phyloP scores from a whole-genome alignment of 306 rosid genomes.

The Acmispon strigosus region DNA sequence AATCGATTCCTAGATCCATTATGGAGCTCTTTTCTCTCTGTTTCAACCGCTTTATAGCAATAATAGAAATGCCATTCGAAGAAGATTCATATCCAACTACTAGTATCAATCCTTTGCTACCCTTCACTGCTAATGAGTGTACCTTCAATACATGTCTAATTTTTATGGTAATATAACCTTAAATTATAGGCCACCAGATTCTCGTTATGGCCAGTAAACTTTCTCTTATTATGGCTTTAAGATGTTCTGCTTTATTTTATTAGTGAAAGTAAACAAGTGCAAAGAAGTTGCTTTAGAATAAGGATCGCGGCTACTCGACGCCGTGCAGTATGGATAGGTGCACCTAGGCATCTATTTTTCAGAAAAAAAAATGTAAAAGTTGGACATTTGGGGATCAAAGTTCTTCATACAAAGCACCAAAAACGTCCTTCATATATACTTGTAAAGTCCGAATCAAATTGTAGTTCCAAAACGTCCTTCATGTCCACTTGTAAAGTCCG shows the following conservation, averaged over 20 bases:
- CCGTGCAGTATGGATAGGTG: conserved; percentile 29
- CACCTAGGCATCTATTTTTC: conserved; percentile 24
- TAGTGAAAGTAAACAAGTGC: neutral
- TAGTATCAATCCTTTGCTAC: neutral
- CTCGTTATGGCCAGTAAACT: conserved; percentile 13
- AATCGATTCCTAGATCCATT: conserved; percentile 43
- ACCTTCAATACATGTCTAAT: neutral
- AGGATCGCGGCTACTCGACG: conserved; percentile 61
- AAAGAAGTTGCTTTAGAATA: conserved; percentile 26
- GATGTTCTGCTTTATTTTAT: neutral
- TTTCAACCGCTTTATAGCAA: conserved; percentile 34
- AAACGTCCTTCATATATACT: too few species aligned
- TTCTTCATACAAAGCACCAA: too few species aligned
- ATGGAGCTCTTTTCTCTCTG: conserved; percentile 20
- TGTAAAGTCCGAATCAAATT: too few species aligned
- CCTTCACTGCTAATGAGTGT: neutral
- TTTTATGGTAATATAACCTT: conserved; percentile 11
- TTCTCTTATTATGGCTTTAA: neutral
- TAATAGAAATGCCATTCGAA: conserved; percentile 73
- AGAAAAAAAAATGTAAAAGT: neutral
- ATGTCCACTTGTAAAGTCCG: too few species aligned
- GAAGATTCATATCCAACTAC: conserved; percentile 48
- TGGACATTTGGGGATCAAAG: too few species aligned
- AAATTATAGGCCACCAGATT: conserved; percentile 10
- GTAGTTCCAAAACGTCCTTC: too few species aligned